A percentile compares a stretch with the other conserved stretches of the same genome.
phyloP scores from a whole-genome alignment of 73 alveolate genomes.

The Urostyla sp. region DNA sequence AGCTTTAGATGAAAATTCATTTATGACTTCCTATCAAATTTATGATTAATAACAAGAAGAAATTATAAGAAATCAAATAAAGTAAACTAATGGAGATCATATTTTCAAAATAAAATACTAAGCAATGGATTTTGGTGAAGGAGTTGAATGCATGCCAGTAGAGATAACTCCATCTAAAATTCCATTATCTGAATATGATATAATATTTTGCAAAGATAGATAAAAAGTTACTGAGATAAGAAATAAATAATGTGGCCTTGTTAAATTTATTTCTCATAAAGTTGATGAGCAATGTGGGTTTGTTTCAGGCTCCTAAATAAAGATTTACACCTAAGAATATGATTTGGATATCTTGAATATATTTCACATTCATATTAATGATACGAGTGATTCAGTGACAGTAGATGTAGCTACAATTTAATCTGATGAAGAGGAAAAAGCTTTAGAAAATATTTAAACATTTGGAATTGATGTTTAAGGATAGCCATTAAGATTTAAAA shows the following conservation, averaged over 20 bases:
- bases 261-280: slow-evolving; percentile 39
- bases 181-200: slow-evolving; percentile 60
- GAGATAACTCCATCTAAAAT: slow-evolving; percentile 59
- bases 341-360: slow-evolving; percentile 55
- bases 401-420: slow-evolving; percentile 66
- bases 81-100: slow-evolving; percentile 35
- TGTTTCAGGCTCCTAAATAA: slow-evolving; percentile 49
- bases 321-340: slow-evolving; percentile 57
- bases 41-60: slow-evolving; percentile 13
- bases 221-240: slow-evolving; percentile 48
- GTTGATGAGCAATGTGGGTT: slow-evolving; percentile 65
- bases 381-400: slow-evolving; percentile 74
- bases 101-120: slow-evolving; percentile 57
- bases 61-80: background rate
- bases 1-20: slow-evolving; percentile 10
- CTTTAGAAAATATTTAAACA: slow-evolving; percentile 42
- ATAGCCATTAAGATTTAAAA: slow-evolving; percentile 59
- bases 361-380: slow-evolving; percentile 71
- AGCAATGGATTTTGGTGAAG: slow-evolving; percentile 52
- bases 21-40: background rate
- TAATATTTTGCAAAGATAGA: slow-evolving; percentile 53
- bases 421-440: slow-evolving; percentile 50
- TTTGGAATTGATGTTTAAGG: slow-evolving; percentile 62
- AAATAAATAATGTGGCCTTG: slow-evolving; percentile 56
- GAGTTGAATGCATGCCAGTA: slow-evolving; percentile 69